These are phyloP conservation scores for Thielaviopsis punctulata DNA, from an alignment of 2,329 filamentous ascomycete genomes.

Conservation along the genomic window DNA sequence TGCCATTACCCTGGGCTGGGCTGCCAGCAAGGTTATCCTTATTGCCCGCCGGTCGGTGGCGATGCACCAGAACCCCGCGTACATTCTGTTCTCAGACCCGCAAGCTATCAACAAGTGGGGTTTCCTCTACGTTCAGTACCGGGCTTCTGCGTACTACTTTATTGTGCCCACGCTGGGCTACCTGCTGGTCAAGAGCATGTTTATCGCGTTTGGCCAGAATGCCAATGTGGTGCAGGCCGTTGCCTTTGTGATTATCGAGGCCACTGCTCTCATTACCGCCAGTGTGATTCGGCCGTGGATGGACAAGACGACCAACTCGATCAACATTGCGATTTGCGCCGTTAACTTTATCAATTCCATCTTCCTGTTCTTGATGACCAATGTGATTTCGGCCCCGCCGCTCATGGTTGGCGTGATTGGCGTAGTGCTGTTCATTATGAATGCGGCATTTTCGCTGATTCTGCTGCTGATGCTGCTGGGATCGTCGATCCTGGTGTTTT, in stretches of 20 bases:
- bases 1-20: slow-evolving; percentile 63
- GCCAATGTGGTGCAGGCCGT: slow-evolving; percentile 60
- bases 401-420: slow-evolving; percentile 79
- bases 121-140: slow-evolving; percentile 93
- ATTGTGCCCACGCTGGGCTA: slow-evolving; percentile 67
- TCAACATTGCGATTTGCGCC: slow-evolving; percentile 82
- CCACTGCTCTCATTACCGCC: slow-evolving; percentile 55
- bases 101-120: slow-evolving; percentile 92
- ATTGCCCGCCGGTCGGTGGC: slow-evolving; percentile 75
- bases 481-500: slow-evolving; percentile 50
- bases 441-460: slow-evolving; percentile 67
- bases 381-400: slow-evolving; percentile 67
- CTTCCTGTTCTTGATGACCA: slow-evolving; percentile 76
- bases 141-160: slow-evolving; percentile 90
- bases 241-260: slow-evolving; percentile 69
- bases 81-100: slow-evolving; percentile 94
- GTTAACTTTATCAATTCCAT: slow-evolving; percentile 85
- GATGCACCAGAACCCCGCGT: slow-evolving; percentile 92
- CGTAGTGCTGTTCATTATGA: slow-evolving; percentile 75
- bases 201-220: slow-evolving; percentile 65
- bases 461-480: slow-evolving; percentile 60
- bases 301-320: slow-evolving; percentile 95
- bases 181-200: slow-evolving; percentile 72
- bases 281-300: slow-evolving; percentile 84
- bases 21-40: slow-evolving; percentile 72